These are phyloP conservation scores for Aspergillus steynii DNA, from an alignment of 495 filamentous ascomycete species.

Conservation along the genomic window DNA sequence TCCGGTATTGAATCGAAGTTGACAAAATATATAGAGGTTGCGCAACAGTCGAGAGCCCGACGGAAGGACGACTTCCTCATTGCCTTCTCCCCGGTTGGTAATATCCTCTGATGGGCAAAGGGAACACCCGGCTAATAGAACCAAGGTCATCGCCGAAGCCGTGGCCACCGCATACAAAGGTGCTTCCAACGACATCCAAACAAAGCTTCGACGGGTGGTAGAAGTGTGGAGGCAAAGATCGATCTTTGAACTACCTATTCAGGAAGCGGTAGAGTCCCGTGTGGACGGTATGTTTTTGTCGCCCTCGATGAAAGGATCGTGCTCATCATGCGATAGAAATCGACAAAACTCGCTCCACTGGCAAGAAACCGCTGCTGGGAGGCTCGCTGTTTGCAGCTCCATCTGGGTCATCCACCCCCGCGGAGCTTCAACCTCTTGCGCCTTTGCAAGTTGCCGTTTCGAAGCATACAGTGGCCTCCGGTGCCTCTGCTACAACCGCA, in stretches of 20 bases:
- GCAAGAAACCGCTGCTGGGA: constrained; percentile 65
- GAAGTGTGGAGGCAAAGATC: constrained; percentile 88
- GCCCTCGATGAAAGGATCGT: not conserved
- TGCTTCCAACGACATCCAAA: constrained; percentile 76
- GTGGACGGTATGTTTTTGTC: constrained; percentile 63
- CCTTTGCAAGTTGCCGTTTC: constrained; percentile 69
- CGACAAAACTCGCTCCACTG: constrained; percentile 69
- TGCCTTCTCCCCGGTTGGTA: constrained; percentile 75
- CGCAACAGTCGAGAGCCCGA: constrained; percentile 89
- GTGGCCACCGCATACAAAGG: constrained; percentile 83
- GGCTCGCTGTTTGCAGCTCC: constrained; percentile 66
- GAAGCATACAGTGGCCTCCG: constrained; percentile 64
- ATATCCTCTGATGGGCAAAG: not conserved
- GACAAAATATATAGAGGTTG: constrained; percentile 67
- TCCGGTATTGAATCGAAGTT: constrained; percentile 13
- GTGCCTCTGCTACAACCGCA: constrained; percentile 63
- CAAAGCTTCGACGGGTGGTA: constrained; percentile 82
- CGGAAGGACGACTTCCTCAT: constrained; percentile 88
- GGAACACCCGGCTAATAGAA: constrained; percentile 22
- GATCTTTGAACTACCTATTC: constrained; percentile 80
- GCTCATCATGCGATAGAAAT: constrained; percentile 57
- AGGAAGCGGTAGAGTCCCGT: constrained; percentile 73
- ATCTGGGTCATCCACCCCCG: constrained; percentile 58
- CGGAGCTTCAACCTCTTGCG: constrained; percentile 73
- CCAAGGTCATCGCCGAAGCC: constrained; percentile 79